These are phyloP conservation scores for Scheffersomyces segobiensis DNA, from an alignment of 1,139 yeast genomes.

Conservation along the genomic window DNA sequence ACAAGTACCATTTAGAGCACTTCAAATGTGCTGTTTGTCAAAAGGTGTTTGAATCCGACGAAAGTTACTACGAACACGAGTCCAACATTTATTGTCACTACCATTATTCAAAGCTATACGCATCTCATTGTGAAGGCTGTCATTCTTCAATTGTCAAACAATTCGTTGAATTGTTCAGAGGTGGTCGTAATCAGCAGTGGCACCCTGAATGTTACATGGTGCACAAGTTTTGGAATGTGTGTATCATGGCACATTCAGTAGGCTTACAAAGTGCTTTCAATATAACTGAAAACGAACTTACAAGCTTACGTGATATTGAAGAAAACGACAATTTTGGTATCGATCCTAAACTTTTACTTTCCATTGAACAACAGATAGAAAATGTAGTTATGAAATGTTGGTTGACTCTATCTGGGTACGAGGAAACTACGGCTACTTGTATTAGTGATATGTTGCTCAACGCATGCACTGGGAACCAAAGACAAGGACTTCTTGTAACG, in stretches of 20 bases:
- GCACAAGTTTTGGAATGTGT: constrained; percentile 94
- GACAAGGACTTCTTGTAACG: constrained; percentile 69
- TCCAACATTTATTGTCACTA: constrained; percentile 84
- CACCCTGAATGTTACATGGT: constrained; percentile 99
- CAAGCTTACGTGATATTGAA: constrained; percentile 10
- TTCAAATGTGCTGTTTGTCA: constrained; percentile 90
- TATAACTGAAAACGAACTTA: constrained; percentile 10
- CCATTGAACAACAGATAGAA: constrained; percentile 66
- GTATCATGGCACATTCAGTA: constrained; percentile 63
- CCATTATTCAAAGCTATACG: constrained; percentile 83
- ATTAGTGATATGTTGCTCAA: constrained; percentile 89
- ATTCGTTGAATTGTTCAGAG: constrained; percentile 87
- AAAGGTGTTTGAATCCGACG: constrained; percentile 86
- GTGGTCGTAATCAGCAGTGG: constrained; percentile 97
- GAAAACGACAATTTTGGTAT: constrained; percentile 21
- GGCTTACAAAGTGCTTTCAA: constrained; percentile 48
- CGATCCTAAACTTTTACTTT: constrained; percentile 52
- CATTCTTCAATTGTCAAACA: constrained; percentile 88
- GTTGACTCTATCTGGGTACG: constrained; percentile 85
- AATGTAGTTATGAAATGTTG: constrained; percentile 76
- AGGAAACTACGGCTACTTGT: constrained; percentile 89
- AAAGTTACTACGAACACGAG: constrained; percentile 88
- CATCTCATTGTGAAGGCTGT: constrained; percentile 93
- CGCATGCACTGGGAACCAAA: constrained; percentile 76
- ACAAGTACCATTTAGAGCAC: constrained; percentile 92